These are phyloP conservation scores for Umbellularia californica DNA, from an alignment of 164 flowering plant species.

Conservation along the genomic window DNA sequence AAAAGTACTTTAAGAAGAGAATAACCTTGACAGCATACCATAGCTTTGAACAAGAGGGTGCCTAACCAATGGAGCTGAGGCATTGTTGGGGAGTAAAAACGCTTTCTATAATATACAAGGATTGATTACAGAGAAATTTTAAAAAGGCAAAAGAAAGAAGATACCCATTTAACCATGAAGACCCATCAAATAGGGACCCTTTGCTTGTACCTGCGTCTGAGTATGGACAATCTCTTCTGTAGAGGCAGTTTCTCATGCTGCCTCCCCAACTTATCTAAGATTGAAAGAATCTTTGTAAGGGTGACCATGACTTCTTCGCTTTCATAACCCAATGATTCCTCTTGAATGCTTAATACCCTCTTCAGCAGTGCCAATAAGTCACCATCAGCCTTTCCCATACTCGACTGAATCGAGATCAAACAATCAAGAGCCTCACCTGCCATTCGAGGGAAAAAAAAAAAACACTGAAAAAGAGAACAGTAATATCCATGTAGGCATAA, in stretches of 20 bases:
- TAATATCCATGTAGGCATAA: background rate
- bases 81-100: too few relatives aligned
- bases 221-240: constrained; percentile 56
- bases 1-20: too few relatives aligned
- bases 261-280: constrained; percentile 62
- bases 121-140: background rate
- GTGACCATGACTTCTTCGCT: constrained; percentile 65
- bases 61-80: too few relatives aligned
- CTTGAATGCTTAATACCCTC: constrained; percentile 74
- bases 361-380: constrained; percentile 48
- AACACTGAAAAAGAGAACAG: background rate
- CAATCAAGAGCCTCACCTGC: constrained; percentile 94
- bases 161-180: background rate
- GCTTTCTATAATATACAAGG: background rate
- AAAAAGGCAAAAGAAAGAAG: background rate
- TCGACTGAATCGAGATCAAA: constrained; percentile 61
- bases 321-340: constrained; percentile 64
- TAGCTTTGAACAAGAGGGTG: too few relatives aligned
- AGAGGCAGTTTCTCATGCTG: constrained; percentile 52
- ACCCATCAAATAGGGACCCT: constrained; percentile 20
- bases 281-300: constrained; percentile 63
- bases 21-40: too few relatives aligned
- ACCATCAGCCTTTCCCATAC: constrained; percentile 49
- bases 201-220: constrained; percentile 48
- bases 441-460: constrained; percentile 2